These are phyloP conservation scores for Vaccinium vitisidaea DNA, from an alignment of 148 eudicot genomes.

Conservation along the genomic window DNA sequence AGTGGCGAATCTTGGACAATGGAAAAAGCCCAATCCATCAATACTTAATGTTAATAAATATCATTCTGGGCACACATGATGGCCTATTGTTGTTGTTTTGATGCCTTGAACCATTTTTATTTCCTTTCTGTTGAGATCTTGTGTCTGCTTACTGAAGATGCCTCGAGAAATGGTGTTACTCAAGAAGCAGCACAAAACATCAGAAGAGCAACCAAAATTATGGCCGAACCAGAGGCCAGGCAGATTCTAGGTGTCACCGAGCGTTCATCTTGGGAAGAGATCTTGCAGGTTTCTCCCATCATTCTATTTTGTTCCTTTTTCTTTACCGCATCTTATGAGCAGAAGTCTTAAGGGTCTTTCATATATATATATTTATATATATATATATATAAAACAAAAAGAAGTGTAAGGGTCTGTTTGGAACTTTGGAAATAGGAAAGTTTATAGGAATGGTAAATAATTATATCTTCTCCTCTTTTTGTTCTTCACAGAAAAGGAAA, in stretches of 20 bases:
- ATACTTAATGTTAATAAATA: not conserved
- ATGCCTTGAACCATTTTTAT: not conserved
- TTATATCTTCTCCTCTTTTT: not conserved
- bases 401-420: not conserved
- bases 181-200: constrained; percentile 62
- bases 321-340: not conserved
- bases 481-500: not conserved
- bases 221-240: constrained; percentile 80
- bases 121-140: not conserved
- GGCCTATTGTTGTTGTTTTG: not conserved
- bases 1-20: not conserved
- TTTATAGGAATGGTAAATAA: not conserved
- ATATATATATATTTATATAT: no score
- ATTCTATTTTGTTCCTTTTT: not conserved
- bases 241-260: constrained; percentile 74
- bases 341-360: no score
- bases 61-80: not conserved
- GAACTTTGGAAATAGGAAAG: not conserved
- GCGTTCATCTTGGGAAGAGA: constrained; percentile 76
- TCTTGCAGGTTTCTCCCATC: constrained; percentile 33
- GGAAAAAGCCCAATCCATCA: not conserved
- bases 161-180: constrained; percentile 68
- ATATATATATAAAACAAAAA: no score
- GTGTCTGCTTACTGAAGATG: constrained; percentile 45
- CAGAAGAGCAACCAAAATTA: constrained; percentile 51